Conservation (phyloP, 1,284 basidiomycete species). For the Limonomyces culmigenus region DNA sequence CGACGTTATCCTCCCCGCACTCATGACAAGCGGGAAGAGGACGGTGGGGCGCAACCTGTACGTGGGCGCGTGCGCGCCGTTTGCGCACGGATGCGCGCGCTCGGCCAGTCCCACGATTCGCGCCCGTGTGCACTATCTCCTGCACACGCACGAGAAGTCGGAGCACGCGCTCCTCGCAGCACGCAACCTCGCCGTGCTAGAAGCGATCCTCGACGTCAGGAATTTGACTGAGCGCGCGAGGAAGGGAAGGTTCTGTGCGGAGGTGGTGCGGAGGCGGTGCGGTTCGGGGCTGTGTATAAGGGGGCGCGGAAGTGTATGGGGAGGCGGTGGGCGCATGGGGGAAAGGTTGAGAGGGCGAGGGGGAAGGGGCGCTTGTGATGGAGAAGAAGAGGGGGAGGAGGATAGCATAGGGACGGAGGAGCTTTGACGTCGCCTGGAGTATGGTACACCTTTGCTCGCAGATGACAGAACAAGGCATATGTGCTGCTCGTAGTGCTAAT, state of each 20-base stretch:
- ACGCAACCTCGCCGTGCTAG: slow-evolving; percentile 57
- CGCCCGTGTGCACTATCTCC: slow-evolving; percentile 68
- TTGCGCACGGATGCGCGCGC: slow-evolving; percentile 33
- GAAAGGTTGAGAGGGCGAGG: slow-evolving; percentile 42
- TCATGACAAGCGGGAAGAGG: too few relatives aligned
- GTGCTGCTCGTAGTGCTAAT: too few relatives aligned
- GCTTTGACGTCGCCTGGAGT: too few relatives aligned
- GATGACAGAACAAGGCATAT: too few relatives aligned
- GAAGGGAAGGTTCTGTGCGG: slow-evolving; percentile 20
- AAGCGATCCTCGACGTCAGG: slow-evolving; percentile 45
- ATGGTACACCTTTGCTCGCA: too few relatives aligned
- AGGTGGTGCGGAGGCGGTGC: too few relatives aligned
- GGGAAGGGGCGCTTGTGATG: slow-evolving; percentile 49
- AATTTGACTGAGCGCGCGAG: slow-evolving; percentile 15
- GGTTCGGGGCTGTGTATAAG: slow-evolving; percentile 36
- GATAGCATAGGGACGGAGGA: too few relatives aligned
- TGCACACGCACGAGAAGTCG: slow-evolving; percentile 78
- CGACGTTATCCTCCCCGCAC: slow-evolving; percentile 44
- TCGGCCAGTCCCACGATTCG: slow-evolving; percentile 46
- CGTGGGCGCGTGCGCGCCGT: slow-evolving; percentile 28
- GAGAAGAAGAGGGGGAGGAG: too few relatives aligned
- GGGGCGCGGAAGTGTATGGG: slow-evolving; percentile 24
- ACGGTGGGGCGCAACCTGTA: slow-evolving; percentile 62
- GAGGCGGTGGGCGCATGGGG: slow-evolving; percentile 39
- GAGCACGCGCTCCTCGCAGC: slow-evolving; percentile 53